Evolutionary conservation across 306 rosid genomes (phyloP), one percentile per base, ranked within the genome.

Genomic region (Vigna unguiculata): DNA sequence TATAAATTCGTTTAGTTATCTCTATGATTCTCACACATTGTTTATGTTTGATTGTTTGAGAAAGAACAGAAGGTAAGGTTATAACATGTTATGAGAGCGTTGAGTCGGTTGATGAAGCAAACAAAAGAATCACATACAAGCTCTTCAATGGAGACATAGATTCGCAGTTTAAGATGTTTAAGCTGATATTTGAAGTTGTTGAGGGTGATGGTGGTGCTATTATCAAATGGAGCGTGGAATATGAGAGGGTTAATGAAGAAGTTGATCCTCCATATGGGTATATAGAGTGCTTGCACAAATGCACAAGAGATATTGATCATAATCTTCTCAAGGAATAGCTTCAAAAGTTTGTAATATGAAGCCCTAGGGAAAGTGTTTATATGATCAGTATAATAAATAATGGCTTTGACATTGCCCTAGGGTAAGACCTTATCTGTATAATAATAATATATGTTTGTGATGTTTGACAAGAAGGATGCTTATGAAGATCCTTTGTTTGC

Each of bases 211-310:
- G 34, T 0, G 45, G 20, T 53, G 74, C 21, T 14, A 1, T 17
- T 53, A 55, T 38, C 24, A 84, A 71, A 65, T 76, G 84, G 77
- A 64, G 46, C 5, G 0, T 64, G 32, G 84, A 84, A 53, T 84
- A 84, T 76, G 84, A 76, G 71, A 80, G 57, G 45, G 3, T 11
- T 40, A 24, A 15, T 41, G 80, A 71, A 9, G 53, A 76, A 20
- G 45, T 80, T 74, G 43, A 79, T 4, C 55, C 68, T 77, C 83
- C 85, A 51, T 5, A 49, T 76, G 79, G 70, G 12, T 80, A 51
- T 24, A 11, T 40, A 28, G 82, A 76, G 0, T 65, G 20, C 22
- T 0, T 69, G 1, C 3, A 9, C 30, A 65, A 71, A 10, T 1
- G 43, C 40, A 65, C 64, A 2, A 66, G 1, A 0, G 69, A 63